Percentiles rank a stretch among this genome's conserved stretches.
phyloP scores from a whole-genome alignment of 2,329 filamentous ascomycete genomes.

The Fusarium tupiense region DNA sequence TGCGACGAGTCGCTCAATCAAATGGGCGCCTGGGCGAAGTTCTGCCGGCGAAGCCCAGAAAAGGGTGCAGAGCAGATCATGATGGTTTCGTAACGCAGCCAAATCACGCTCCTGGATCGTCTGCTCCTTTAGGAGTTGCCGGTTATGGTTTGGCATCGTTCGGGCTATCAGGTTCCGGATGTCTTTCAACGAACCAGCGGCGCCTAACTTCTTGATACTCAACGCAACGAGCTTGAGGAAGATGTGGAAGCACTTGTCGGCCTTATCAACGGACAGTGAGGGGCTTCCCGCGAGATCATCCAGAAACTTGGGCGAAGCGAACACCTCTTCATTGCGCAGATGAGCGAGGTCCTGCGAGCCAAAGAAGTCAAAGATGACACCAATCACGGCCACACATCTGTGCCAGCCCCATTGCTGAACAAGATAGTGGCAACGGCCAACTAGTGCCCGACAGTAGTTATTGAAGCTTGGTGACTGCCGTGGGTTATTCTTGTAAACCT shows the following conservation, averaged over 20 bases:
- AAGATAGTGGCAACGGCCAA: constrained; percentile 70
- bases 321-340: constrained; percentile 71
- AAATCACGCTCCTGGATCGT: constrained; percentile 68
- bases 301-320: constrained; percentile 69
- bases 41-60: constrained; percentile 70
- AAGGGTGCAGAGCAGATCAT: constrained; percentile 73
- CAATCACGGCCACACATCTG: constrained; percentile 65
- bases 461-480: constrained; percentile 71
- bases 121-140: constrained; percentile 71
- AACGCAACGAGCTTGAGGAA: constrained; percentile 72
- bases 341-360: constrained; percentile 69
- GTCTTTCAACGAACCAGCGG: constrained; percentile 62
- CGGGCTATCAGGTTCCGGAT: constrained; percentile 70
- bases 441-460: constrained; percentile 68
- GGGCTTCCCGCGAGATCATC: constrained; percentile 61
- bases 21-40: constrained; percentile 61
- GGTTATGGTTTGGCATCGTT: constrained; percentile 72
- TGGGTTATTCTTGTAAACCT: constrained; percentile 64
- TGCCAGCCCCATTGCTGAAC: constrained; percentile 74
- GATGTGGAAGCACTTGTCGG: constrained; percentile 73
- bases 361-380: constrained; percentile 74
- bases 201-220: constrained; percentile 62
- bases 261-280: constrained; percentile 59
- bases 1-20: constrained; percentile 68
- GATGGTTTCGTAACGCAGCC: constrained; percentile 73